These are phyloP conservation scores for Ailanthus altissimus DNA, from an alignment of 345 rosid genomes.

Conservation along the genomic window DNA sequence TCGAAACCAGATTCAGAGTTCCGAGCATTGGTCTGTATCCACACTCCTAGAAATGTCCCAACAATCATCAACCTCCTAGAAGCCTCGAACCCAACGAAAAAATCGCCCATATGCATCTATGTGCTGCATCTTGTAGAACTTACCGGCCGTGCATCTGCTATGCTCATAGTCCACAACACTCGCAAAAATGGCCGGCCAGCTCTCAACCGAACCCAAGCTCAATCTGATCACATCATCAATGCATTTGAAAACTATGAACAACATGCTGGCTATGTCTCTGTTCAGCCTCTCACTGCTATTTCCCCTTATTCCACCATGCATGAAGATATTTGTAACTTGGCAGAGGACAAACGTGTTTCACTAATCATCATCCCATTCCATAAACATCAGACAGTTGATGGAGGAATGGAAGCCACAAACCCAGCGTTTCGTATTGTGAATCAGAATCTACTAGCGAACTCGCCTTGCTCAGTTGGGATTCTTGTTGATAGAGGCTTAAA, in stretches of 20 bases:
- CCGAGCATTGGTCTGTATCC: slow-evolving; percentile 65
- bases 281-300: slow-evolving; percentile 87
- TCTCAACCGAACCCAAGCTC: slow-evolving; percentile 85
- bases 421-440: slow-evolving; percentile 78
- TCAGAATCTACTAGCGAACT: slow-evolving; percentile 67
- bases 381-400: slow-evolving; percentile 90
- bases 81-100: slow-evolving; percentile 77
- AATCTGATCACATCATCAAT: slow-evolving; percentile 86
- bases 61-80: slow-evolving; percentile 86
- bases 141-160: slow-evolving; percentile 93
- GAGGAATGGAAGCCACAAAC: slow-evolving; percentile 93
- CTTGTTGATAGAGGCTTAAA: slow-evolving; percentile 83
- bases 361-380: slow-evolving; percentile 86
- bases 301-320: slow-evolving; percentile 97
- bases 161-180: slow-evolving; percentile 87
- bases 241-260: slow-evolving; percentile 89
- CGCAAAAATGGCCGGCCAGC: slow-evolving; percentile 70
- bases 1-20: slow-evolving; percentile 72
- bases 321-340: slow-evolving; percentile 81
- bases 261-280: slow-evolving; percentile 50
- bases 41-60: slow-evolving; percentile 88
- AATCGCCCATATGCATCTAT: slow-evolving; percentile 70
- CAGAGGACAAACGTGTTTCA: slow-evolving; percentile 84
- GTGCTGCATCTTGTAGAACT: slow-evolving; percentile 95
- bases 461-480: slow-evolving; percentile 91